Evolutionary conservation across 192 early-diverging fungal genomes (phyloP), one percentile per base, ranked within the genome.

Genomic region (Phycomyces blakesleeanus): DNA sequence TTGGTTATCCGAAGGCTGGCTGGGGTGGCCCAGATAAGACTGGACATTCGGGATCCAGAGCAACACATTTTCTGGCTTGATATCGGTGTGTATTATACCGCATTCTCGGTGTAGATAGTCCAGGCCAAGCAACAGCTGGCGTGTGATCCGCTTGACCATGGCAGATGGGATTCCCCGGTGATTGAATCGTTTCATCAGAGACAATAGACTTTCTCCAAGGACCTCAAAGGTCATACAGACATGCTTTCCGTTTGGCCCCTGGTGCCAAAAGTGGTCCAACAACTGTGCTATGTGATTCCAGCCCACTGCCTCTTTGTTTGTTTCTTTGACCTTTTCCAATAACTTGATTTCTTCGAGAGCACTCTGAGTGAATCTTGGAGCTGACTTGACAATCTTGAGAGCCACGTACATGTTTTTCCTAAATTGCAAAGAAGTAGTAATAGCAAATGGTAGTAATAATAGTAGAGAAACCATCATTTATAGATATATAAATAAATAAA

Each of bases 151-250:
- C 69, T 91, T 92, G 57, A 98, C 96, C 38, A 96, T 81, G 21
- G 79, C 79, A 2, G 85, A 55, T 0, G 94, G 93, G 18, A 98
- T 89, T 2, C 96, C 96, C 9, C 84, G 83, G 69, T 92, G 86
- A 47, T 82, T 81, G 70, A 91, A 91, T 41, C 85, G 83, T 61
- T 89, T 83, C 57, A 98, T 93, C 67, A 98, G 73, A 24, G 87
- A 88, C 51, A 98, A 73, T 47, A 98, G 78, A 53, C 95, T 98
- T 66, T 94, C 94, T 40, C 96, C 96, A 39, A 98, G 76, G 0
- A 96, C 93, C 72, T 98, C 94, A 74, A 98, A 96, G 5, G 91
- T 91, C 94, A 98, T 98, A 68, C 89, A 91, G n/a, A 98, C 89
- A 63, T 98, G 94, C 8, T 77, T 73, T 12, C 96, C 96, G 72